phyloP scores from a whole-genome alignment of 108 stramenopile genomes.

The Cyclostephanos tholiformis region DNA sequence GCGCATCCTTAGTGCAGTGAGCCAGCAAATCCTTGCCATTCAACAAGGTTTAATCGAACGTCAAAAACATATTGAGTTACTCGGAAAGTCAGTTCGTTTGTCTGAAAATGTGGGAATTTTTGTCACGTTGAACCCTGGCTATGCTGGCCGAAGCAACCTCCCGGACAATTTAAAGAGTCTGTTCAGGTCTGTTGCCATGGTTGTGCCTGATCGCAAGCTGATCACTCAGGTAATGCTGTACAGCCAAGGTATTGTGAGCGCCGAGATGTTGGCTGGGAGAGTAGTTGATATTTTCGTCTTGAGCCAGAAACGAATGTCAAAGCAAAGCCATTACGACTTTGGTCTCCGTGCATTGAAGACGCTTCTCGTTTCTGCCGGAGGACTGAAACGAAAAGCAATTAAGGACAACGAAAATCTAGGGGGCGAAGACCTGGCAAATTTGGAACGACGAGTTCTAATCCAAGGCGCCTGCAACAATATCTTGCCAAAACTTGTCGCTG shows the following conservation, averaged over 20 bases:
- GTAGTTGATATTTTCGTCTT: conserved; percentile 94
- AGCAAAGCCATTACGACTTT: conserved; percentile 98
- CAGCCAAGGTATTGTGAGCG: conserved; percentile 96
- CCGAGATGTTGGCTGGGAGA: conserved; percentile 89
- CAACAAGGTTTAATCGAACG: conserved; percentile 88
- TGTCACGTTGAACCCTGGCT: conserved; percentile 99
- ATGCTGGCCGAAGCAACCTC: conserved; percentile 98
- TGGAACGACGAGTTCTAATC: conserved; percentile 86
- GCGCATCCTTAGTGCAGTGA: conserved; percentile 95
- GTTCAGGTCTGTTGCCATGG: conserved; percentile 99
- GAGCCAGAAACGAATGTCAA: conserved; percentile 91
- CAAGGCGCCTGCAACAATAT: conserved; percentile 93
- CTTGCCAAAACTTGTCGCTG: conserved; percentile 95
- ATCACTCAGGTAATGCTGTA: conserved; percentile 99
- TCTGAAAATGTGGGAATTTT: conserved; percentile 97
- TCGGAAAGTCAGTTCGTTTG: conserved; percentile 74
- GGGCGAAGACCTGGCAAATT: conserved; percentile 57
- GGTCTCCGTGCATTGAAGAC: conserved; percentile 98
- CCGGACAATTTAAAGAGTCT: conserved; percentile 98
- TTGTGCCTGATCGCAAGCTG: conserved; percentile 92
- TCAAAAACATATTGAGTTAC: conserved; percentile 70
- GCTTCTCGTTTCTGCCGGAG: conserved; percentile 97
- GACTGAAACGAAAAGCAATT: conserved; percentile 93
- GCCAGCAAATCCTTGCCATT: conserved; percentile 96
- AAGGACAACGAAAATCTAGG: conserved; percentile 57